Base-by-base conservation (phyloP, 805 yeast species). In the Yamadazyma endophytica region DNA sequence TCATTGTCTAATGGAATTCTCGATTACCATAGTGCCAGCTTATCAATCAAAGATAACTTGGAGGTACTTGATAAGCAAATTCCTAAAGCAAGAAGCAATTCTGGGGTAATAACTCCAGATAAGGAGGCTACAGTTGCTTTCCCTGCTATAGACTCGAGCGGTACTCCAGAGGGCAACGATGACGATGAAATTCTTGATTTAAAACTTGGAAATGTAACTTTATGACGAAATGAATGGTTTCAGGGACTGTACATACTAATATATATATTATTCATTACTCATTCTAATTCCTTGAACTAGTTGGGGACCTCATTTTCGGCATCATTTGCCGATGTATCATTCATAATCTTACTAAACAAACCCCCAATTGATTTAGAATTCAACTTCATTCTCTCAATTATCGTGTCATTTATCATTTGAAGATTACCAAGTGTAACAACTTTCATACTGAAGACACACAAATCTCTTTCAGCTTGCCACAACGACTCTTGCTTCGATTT, bases 371-470 rank as follows among this genome's bases (percentile, higher is more conserved):
- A 47, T 2, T 44, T 46, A 9, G 46, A 21, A 43, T 73, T 73
- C 29, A 69, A 48, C 17, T 39, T 39, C 5, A 73, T 31, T 42
- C 79, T 54, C 5, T 45, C 36, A 5, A 38, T 32, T 2, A 60
- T 34, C 3, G 28, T 42, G 1, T 40, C 42, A 14, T 52, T 48
- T 3, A 66, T 44, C 35, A 68, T 48, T 0, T 57, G 61, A 6
- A 59, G 36, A 13, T 58, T 54, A 9, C 50, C 33, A 23, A 74
- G 50, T 5, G 56, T 49, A 12, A 58, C 42, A 24, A 73, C 32
- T 37, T 70, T 70, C 17, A 66, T 50, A 0, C 68, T 50, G 31
- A 46, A 64, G 12, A 67, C 61, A 38, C 73, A 64, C 13, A 73
- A 45, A 7, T 54, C 61, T 31, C 56, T 58, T 35, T 70, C 76